Base-by-base conservation (phyloP, 306 rosid species). In the Sechiopsis laciniata region DNA sequence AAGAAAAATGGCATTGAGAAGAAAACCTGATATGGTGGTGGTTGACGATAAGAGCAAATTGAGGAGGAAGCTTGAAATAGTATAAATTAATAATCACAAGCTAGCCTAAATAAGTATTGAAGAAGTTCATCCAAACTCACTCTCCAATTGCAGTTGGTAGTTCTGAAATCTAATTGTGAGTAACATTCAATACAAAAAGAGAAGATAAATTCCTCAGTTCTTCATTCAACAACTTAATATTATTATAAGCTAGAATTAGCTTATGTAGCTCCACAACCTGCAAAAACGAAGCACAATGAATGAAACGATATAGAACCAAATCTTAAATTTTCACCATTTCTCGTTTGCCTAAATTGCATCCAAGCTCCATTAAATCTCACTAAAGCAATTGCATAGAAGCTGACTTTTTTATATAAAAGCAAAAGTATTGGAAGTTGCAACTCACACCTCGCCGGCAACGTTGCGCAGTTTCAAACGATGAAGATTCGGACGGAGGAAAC, bases 261-360 rank as follows among this genome's bases (percentile, higher is more conserved):
- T 93, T 93, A 70, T 84, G 96, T 17, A 93, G 89, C 87, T 93
- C 96, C 87, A 89, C 91, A 76, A 91, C 89, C 98, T 93, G 74
- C 68, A 78, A 80, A 78, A 80, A 42, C 73, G 8, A 35, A 76
- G n/a, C n/a, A n/a, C n/a, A n/a, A n/a, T n/a, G n/a, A n/a, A n/a
- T n/a, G n/a, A n/a, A n/a, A 45, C 35, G 7, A 58, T 24, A 13
- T 19, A 48, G 5, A 76, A 56, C 15, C 20, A 46, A 67, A 11
- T 67, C 37, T 10, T 20, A 42, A 11, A 66, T 10, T 53, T 20
- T 3, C 73, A 93, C 97, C 97, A 93, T 74, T 90, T 93, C 77
- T 93, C 97, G 63, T 85, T 92, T 12, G 46, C 82, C 7, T 82
- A 87, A 35, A 81, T 76, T 0, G 94, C 90, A n/a, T 88, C 88